Evolutionary conservation across 805 yeast species (phyloP).

Genomic region (Wickerhamiella spandovensis): DNA sequence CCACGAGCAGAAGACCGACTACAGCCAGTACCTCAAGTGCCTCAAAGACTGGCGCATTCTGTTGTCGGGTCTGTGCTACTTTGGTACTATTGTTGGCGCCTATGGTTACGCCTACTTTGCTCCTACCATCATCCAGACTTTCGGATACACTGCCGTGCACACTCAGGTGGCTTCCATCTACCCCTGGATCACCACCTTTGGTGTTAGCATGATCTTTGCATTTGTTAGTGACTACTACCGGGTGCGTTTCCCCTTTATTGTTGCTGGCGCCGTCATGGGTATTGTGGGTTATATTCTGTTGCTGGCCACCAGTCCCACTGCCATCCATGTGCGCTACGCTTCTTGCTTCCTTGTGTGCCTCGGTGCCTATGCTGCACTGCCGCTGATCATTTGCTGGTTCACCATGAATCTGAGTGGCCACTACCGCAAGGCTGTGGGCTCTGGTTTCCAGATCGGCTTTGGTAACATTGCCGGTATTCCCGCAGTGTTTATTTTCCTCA

Average conservation of each 20-base stretch:
- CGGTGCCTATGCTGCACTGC: conserved; percentile 56
- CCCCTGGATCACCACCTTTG: conserved; percentile 74
- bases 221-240: conserved; percentile 42
- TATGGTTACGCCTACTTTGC: conserved; percentile 68
- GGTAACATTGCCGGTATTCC: conserved; percentile 66
- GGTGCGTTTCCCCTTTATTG: conserved; percentile 25
- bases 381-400: conserved; percentile 55
- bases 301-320: conserved; percentile 30
- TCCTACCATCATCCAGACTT: conserved; percentile 45
- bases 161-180: conserved; percentile 76
- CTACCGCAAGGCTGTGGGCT: conserved; percentile 41
- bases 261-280: conserved; percentile 2
- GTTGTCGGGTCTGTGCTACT: conserved; percentile 47
- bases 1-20: conserved; percentile 34
- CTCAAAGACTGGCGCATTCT: conserved; percentile 50
- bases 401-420: conserved; percentile 53
- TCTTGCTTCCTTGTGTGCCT: conserved; percentile 48
- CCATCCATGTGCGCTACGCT: conserved; percentile 38
- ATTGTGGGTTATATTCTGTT: conserved; percentile 40
- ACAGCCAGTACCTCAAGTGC: conserved; percentile 33
- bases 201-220: conserved; percentile 49
- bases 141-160: conserved; percentile 54
- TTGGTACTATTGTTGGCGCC: conserved; percentile 55
- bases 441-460: conserved; percentile 54
- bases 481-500: conserved; percentile 42